These are phyloP conservation scores for Tritrichomonas foetus DNA, from an alignment of 208 protist species.

Conservation along the genomic window DNA sequence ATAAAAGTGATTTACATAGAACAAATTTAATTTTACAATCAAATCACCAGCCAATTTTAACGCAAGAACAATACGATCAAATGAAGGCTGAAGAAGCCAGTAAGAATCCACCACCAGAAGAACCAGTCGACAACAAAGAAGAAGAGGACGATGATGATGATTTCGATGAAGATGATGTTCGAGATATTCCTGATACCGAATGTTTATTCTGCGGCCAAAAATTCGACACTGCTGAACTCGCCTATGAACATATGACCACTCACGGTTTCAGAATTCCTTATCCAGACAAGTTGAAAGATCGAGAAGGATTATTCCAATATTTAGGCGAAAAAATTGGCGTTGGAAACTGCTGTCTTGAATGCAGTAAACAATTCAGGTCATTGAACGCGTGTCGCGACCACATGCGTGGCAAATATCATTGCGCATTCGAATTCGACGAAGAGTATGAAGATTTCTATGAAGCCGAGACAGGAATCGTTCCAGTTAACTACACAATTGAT, in stretches of 20 bases:
- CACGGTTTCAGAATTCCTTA: conserved; percentile 7
- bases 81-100: background rate
- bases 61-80: background rate
- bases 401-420: background rate
- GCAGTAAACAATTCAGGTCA: background rate
- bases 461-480: background rate
- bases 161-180: background rate
- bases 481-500: background rate
- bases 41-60: background rate
- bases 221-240: background rate
- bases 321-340: conserved; percentile 34
- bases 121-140: background rate
- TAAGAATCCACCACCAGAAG: background rate
- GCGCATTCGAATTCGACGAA: background rate
- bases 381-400: background rate
- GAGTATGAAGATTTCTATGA: conserved; percentile 1
- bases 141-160: conserved; percentile 33
- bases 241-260: background rate
- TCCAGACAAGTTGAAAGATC: background rate
- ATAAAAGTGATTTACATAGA: background rate
- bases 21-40: conserved; percentile 17
- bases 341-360: background rate
- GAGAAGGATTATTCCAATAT: background rate
- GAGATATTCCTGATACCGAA: conserved; percentile 33
- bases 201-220: background rate